phyloP scores from a whole-genome alignment of 768 basidiomycete genomes.

The Neoboletus magnificus region DNA sequence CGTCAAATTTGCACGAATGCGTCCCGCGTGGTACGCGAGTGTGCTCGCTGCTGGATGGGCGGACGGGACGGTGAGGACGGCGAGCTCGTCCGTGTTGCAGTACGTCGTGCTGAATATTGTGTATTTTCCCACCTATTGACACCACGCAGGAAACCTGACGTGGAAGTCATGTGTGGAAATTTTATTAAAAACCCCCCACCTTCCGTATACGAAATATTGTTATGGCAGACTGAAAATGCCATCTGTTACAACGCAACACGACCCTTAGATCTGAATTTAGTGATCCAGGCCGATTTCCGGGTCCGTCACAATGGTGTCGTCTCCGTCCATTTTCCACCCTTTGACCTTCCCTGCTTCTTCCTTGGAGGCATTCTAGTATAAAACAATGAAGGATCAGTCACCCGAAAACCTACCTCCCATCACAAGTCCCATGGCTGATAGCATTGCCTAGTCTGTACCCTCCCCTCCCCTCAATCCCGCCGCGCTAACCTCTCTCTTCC shows the following conservation, averaged over 20 bases:
- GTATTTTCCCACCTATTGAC: constrained; percentile 20
- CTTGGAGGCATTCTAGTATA: constrained; percentile 40
- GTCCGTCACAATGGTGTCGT: constrained; percentile 40
- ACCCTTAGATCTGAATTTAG: constrained; percentile 74
- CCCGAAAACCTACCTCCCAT: constrained; percentile 38
- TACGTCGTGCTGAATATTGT: constrained; percentile 9
- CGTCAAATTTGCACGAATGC: constrained; percentile 18
- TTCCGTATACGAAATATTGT: constrained; percentile 39
- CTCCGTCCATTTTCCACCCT: constrained; percentile 40
- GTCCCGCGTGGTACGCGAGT: neutral
- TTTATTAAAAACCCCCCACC: constrained; percentile 46
- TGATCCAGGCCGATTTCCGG: constrained; percentile 48
- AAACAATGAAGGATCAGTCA: constrained; percentile 44
- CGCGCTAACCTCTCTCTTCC: constrained; percentile 20
- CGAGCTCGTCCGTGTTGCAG: neutral
- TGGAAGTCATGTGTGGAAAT: constrained; percentile 31
- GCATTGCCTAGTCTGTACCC: constrained; percentile 51
- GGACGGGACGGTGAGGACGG: neutral
- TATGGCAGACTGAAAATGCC: constrained; percentile 40
- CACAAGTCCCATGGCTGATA: constrained; percentile 47
- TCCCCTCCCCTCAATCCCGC: constrained; percentile 3
- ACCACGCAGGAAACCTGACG: constrained; percentile 25
- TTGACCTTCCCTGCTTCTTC: constrained; percentile 32
- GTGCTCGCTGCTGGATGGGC: neutral
- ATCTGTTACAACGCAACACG: constrained; percentile 50